phyloP scores from a whole-genome alignment of 2,329 filamentous ascomycete species.

The Fusarium sp. region DNA sequence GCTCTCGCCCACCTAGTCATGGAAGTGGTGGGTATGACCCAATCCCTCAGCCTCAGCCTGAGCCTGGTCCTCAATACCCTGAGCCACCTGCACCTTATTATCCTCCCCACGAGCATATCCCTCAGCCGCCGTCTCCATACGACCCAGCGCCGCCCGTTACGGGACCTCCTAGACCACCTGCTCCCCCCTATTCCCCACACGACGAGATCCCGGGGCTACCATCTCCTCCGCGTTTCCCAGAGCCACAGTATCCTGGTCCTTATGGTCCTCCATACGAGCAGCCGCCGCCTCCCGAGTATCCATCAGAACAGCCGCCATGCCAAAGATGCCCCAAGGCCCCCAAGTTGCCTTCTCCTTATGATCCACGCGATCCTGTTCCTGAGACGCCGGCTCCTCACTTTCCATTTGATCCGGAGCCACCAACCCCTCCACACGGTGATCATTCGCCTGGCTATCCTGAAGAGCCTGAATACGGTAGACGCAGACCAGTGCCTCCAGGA shows the following conservation, averaged over 20 bases:
- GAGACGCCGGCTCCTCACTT: background rate
- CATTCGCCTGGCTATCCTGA: background rate
- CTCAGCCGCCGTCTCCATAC: background rate
- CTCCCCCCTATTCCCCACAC: no score
- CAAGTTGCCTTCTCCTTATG: background rate
- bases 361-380: background rate
- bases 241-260: background rate
- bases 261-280: background rate
- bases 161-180: no score
- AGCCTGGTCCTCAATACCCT: background rate
- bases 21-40: background rate
- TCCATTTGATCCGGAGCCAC: background rate
- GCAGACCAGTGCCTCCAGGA: background rate
- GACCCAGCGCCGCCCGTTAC: rapidly evolving
- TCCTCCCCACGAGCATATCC: no score
- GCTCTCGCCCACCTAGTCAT: background rate
- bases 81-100: no score
- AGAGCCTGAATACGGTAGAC: background rate
- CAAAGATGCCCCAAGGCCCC: background rate
- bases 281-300: no score
- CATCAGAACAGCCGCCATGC: no score
- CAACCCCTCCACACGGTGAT: background rate
- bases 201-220: no score
- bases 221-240: no score
- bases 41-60: background rate